Base-by-base conservation (phyloP, 352 stramenopile species). In the Phytophthora meadii region DNA sequence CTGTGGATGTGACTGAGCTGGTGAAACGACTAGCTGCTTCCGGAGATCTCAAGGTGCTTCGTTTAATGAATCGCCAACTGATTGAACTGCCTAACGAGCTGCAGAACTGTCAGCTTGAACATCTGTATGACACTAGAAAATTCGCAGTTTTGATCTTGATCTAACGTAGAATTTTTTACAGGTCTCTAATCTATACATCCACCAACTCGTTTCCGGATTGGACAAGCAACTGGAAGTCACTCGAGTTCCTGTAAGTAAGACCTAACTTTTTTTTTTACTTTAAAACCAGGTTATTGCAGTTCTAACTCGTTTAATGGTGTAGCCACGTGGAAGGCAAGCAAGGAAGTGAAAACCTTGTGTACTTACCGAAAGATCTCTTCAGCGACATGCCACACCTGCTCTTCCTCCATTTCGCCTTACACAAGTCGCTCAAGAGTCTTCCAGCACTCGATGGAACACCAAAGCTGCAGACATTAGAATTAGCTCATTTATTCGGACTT, bases 181-280 rank as follows among this genome's bases (percentile, higher is more conserved):
- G 75, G 34, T 75, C 61, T 2, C 40, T 84, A 14, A 72, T 81
- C 8, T 72, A 84, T 50, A 77, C 65, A 10, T 65, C 49, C 0
- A 77, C 58, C 3, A 42, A 15, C 0, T 41, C 4, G 10, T 34
- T 81, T 30, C 69, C 76, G 1, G 39, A 51, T n/a, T 81, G 76
- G 76, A 14, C 51, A 3, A 71, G 51, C 28, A 39, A 42, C 0
- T 76, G 81, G 57, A 68, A 45, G 24, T 67, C 63, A 2, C 69
- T 86, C 5, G 62, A 82, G 25, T 80, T 74, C n/a, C 14, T 86
- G 77, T 86, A 72, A 25, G 77, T 86, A 72, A 25, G 77, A 48
- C 15, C n/a, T 0, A 17, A 9, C 19, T 8, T 42, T 19, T 4
- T 15, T n/a, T 5, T 42, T 42, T 4, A 42, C 4, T 42, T 42